A percentile compares a stretch with the other conserved stretches of the same genome.
Evolutionary conservation across 176 grass and related monocot genomes (phyloP).

Genomic region (Miscanthus lutarioriparius): DNA sequence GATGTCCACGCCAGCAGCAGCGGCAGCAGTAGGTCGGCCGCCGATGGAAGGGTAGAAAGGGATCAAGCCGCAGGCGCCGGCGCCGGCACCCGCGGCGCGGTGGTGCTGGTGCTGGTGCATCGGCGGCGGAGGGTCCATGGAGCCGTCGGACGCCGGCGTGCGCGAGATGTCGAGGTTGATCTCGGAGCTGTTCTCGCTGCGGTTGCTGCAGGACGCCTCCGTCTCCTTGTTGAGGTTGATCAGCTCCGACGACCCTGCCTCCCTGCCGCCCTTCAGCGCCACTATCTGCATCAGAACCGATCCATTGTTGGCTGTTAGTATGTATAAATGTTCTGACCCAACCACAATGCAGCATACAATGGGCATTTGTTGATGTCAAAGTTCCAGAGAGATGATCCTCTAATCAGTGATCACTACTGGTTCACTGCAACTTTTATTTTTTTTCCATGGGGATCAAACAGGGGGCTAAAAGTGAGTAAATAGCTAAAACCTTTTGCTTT

Average conservation of each 20-base stretch:
- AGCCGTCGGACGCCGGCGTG: conserved; percentile 55
- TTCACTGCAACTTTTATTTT: neutral
- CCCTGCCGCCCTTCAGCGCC: conserved; percentile 65
- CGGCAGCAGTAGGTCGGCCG: neutral
- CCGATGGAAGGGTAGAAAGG: conserved; percentile 51
- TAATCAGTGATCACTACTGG: neutral
- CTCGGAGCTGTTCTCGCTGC: conserved; percentile 95
- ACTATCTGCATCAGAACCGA: conserved; percentile 48
- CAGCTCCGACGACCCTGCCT: conserved; percentile 67
- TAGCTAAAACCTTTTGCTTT: too few relatives aligned
- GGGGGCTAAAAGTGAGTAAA: too few relatives aligned
- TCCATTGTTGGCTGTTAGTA: neutral
- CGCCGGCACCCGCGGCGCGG: neutral
- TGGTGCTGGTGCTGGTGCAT: conserved; percentile 36
- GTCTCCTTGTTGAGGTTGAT: conserved; percentile 99
- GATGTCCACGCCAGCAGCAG: conserved; percentile 43
- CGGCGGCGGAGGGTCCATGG: conserved; percentile 33
- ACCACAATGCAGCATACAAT: too few relatives aligned
- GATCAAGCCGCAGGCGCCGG: conserved; percentile 36
- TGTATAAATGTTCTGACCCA: neutral
- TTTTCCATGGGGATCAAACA: too few relatives aligned
- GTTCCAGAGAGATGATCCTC: neutral
- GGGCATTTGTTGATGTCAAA: neutral
- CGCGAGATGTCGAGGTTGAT: conserved; percentile 89
- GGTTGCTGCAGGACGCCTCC: conserved; percentile 88